A percentile compares a stretch with the other conserved stretches of the same genome.
Evolutionary conservation across 2,329 filamentous ascomycete genomes (phyloP).

Genomic region (Amauroascus verrucosus): DNA sequence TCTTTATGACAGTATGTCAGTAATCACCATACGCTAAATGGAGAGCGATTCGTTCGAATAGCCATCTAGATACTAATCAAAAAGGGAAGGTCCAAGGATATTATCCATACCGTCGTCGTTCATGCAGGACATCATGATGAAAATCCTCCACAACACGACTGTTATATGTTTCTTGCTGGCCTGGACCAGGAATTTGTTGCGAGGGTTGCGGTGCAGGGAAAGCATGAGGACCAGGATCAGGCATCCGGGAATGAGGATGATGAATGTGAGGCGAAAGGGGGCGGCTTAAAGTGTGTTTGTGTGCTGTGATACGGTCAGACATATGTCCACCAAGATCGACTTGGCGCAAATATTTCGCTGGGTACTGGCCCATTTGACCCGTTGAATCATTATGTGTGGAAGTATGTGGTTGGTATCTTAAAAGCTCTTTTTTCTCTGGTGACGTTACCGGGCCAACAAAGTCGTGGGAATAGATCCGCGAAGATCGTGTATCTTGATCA

Average conservation of each 20-base stretch:
- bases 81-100: background rate
- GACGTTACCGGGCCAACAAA: conserved; percentile 29
- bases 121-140: background rate
- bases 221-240: background rate
- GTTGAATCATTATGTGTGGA: background rate
- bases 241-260: background rate
- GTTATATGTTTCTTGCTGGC: background rate
- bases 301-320: background rate
- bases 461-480: conserved; percentile 28
- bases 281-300: background rate
- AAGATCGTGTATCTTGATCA: conserved; percentile 10
- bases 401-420: conserved; percentile 13
- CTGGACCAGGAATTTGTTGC: background rate
- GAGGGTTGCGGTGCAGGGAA: background rate
- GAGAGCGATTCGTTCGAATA: background rate
- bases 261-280: conserved; percentile 4
- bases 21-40: background rate
- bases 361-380: background rate
- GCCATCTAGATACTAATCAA: background rate
- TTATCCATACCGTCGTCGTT: conserved; percentile 6
- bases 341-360: background rate
- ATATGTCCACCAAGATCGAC: background rate
- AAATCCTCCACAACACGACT: background rate
- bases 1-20: background rate
- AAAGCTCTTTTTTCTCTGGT: conserved; percentile 12